These are phyloP conservation scores for Cercospora sojina DNA, from an alignment of 2,329 filamentous ascomycete genomes.

Conservation along the genomic window DNA sequence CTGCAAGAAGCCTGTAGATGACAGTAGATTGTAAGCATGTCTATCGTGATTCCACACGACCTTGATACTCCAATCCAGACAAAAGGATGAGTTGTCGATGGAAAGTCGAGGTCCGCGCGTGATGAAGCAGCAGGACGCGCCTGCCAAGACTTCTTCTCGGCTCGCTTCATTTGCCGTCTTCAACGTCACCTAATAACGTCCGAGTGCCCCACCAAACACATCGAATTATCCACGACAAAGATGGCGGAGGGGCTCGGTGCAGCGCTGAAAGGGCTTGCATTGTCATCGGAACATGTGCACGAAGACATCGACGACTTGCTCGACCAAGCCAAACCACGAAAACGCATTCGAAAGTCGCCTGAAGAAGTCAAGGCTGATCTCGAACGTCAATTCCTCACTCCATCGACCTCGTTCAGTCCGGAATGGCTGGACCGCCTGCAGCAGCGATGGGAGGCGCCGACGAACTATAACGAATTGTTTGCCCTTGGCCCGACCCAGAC, in stretches of 20 bases:
- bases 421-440: constrained; percentile 89
- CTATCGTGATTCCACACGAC: too few relatives aligned
- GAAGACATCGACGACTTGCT: constrained; percentile 59
- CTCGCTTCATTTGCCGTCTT: constrained; percentile 1
- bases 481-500: constrained; percentile 87
- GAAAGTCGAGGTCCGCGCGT: neutral
- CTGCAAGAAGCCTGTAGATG: neutral
- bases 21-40: neutral
- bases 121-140: neutral
- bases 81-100: neutral
- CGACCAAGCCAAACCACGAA: constrained; percentile 53
- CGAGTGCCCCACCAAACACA: neutral
- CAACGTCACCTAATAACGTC: constrained; percentile 7
- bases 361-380: constrained; percentile 67
- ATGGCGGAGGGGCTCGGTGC: constrained; percentile 42
- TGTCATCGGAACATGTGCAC: constrained; percentile 37
- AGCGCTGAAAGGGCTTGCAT: constrained; percentile 54
- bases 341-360: constrained; percentile 55
- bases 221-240: neutral
- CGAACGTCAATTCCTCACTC: constrained; percentile 74
- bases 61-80: neutral
- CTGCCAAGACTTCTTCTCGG: neutral
- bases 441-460: constrained; percentile 80
- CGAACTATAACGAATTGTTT: constrained; percentile 81
- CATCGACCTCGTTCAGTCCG: constrained; percentile 73